phyloP scores from a whole-genome alignment of 139 green algal species.

The Closterium sp. region DNA sequence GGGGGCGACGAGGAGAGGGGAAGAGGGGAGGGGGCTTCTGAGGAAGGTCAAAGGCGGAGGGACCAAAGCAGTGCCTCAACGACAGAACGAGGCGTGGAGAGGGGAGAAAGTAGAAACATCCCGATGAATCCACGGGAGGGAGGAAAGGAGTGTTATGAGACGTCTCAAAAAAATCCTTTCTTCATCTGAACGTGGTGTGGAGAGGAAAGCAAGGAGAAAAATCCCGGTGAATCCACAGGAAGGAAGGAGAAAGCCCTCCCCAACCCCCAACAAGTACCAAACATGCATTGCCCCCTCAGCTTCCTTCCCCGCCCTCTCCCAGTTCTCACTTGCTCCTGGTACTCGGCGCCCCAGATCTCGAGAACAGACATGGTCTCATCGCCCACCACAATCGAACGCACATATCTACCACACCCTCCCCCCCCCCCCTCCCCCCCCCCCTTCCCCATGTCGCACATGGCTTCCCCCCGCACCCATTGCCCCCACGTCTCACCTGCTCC shows the following conservation, averaged over 20 bases:
- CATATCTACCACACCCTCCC: background rate
- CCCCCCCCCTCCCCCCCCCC: background rate
- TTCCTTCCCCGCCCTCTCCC: too few relatives aligned
- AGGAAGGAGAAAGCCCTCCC: too few relatives aligned
- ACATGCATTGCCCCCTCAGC: too few relatives aligned
- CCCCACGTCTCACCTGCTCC: conserved; percentile 75
- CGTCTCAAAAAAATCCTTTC: too few relatives aligned
- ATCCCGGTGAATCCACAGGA: too few relatives aligned
- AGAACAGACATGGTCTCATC: conserved; percentile 95
- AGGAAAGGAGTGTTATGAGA: too few relatives aligned
- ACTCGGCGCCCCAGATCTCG: conserved; percentile 99
- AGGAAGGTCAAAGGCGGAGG: background rate
- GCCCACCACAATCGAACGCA: conserved; percentile 73
- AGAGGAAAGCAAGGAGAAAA: too few relatives aligned
- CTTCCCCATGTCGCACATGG: background rate
- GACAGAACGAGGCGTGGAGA: too few relatives aligned
- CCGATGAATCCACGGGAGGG: too few relatives aligned
- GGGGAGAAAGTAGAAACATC: background rate
- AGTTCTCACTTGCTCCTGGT: conserved; percentile 87
- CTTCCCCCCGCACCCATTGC: conserved; percentile 61
- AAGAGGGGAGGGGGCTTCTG: background rate
- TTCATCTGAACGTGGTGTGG: too few relatives aligned
- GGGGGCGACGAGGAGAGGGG: too few relatives aligned
- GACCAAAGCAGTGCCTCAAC: background rate
- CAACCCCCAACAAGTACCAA: too few relatives aligned